Base-by-base conservation (phyloP, 202 grass and related monocot species). In the Zizania palustris region DNA sequence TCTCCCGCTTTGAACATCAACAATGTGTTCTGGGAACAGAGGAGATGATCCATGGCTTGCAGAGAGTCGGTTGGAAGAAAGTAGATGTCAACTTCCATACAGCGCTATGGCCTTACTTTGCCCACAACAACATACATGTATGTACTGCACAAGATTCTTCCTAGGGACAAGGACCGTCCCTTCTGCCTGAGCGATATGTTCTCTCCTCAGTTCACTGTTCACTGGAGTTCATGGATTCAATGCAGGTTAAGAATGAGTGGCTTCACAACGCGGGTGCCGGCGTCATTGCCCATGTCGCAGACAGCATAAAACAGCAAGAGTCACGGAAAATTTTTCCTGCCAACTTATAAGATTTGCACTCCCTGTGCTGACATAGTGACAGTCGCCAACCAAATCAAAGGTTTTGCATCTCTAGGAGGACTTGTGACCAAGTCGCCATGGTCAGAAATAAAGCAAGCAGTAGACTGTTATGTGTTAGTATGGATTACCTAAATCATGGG, bases 101-200 rank as follows among this genome's bases (percentile, higher is more conserved):
- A 2, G 77, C 90, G 46, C 20, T 67, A 0, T 97, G 88, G 93
- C 93, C 93, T 39, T 97, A 93, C 78, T 89, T 80, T 69, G 90
- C 93, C 48, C 93, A 97, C 56, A 93, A 97, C 48, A 97, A 89
- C 80, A 91, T 97, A 13, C 81, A 91, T 80, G 93, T 97, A 90
- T 49, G 86, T 11, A 19, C 51, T 4, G 18, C 37, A 40, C 14
- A 66, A 16, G 72, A 53, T 28, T 50, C n/a, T 20, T 4, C 2
- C 28, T 28, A 28, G 28, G 28, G 28, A 0, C 28, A 28, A 28
- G 28, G 28, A 2, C 28, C 28, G 28, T 28, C 0, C 2, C 18
- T 75, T 69, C n/a, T 54, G 4, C 14, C 77, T 22, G 40, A 21
- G 13, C 77, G 57, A 45, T 1, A 7, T 42, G 18, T 49, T 43